Evolutionary conservation across 345 rosid genomes (phyloP), one percentile per base, ranked within the genome.

Genomic region (Barbarea vulgaris): DNA sequence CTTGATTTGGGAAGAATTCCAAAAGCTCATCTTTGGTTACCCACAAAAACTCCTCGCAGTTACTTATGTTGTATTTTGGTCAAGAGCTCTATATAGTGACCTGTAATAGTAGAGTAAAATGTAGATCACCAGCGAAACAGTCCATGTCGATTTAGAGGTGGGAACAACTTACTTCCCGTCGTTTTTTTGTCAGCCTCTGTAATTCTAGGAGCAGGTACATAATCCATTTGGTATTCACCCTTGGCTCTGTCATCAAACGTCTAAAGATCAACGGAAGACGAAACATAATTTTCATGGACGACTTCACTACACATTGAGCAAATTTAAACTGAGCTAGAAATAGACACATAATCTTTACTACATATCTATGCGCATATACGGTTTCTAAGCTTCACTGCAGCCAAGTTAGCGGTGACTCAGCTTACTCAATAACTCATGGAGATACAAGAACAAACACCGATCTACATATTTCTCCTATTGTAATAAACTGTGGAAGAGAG

Each of bases 181-280:
- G 78, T 90, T 92, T n/a, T 58, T 77, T 90, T 85, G 86, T 94
- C 96, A 56, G 96, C 97, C 82, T 94, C 95, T 1, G 96, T 90
- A 75, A 88, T 77, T 72, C 97, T 84, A 9, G 97, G 92, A 80
- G 98, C 97, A 39, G 98, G 98, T 41, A 75, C 83, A 54, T 91
- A 92, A 65, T 90, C 96, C 77, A 94, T 90, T 61, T 91, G 98
- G 78, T 90, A 91, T 71, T 90, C 95, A 64, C 96, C 98, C 82
- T 94, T 87, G 56, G 89, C 92, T 81, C 96, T 90, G 84, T 56
- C 81, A 27, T 57, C 73, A 83, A 27, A 9, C 63, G 52, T 59
- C 46, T 58, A n/a, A 69, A 62, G 12, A 74, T 60, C 67, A 74
- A 51, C 47, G 41, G 59, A 67, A 27, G 61, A 17, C 27, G 13